Evolutionary conservation across 139 green algal species (phyloP).

Genomic region (Chlorella sp.): DNA sequence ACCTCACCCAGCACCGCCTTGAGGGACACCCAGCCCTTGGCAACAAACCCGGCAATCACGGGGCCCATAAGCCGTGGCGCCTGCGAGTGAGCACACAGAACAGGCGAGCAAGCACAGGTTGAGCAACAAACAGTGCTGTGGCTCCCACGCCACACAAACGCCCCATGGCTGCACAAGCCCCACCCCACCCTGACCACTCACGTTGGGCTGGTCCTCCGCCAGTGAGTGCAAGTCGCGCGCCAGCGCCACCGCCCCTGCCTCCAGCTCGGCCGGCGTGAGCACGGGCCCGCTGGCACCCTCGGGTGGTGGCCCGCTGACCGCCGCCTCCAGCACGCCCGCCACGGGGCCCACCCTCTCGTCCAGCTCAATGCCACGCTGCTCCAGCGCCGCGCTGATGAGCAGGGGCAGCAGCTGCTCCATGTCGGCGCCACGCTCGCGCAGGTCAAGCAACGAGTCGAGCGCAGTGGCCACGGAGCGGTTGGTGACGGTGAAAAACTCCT

Average conservation of each 20-base stretch:
- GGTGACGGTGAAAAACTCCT: constrained; percentile 4
- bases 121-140: neutral
- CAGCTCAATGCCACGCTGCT: neutral
- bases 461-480: no score
- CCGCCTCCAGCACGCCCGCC: neutral
- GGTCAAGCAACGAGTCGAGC: neutral
- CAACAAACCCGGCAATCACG: neutral
- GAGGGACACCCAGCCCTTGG: neutral
- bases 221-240: neutral
- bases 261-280: neutral
- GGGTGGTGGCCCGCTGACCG: neutral
- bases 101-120: neutral
- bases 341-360: neutral
- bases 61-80: neutral
- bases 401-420: neutral
- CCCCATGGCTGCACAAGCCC: no score
- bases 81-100: neutral
- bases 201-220: neutral
- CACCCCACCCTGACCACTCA: no score
- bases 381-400: neutral
- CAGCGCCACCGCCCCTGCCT: neutral
- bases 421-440: neutral
- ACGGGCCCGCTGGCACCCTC: no score
- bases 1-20: neutral
- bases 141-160: neutral